Base-by-base conservation (phyloP, 768 basidiomycete species). In the Roridomyces roridus region DNA sequence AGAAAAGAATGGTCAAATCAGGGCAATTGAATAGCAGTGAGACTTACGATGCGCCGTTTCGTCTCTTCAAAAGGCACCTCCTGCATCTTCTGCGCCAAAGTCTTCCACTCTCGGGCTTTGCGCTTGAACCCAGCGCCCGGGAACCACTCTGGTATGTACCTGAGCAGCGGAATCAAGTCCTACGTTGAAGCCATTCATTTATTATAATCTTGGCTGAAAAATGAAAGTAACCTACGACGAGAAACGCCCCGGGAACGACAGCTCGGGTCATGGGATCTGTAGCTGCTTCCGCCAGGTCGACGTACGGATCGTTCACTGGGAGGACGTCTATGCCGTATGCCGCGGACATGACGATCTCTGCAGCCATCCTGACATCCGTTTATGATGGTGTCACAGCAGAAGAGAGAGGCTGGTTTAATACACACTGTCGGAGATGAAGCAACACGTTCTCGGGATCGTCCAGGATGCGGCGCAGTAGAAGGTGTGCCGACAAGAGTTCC, bases 111-210 rank as follows among this genome's bases (percentile, higher is more conserved):
- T 25, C 68, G 65, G 2, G 79, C 79, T 37, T 67, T 70, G 29
- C 67, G 69, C 57, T 81, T 71, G 65, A 80, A 82, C 26, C 73
- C 73, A 10, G 77, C 74, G 1, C 81, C 81, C 25, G 80, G 80
- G 10, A 81, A 26, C 79, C 80, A 82, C 5, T 48, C 46, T 1
- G 72, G 74, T 3, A 74, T 52, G 25, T 71, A 60, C n/a, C 58
- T 63, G 34, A 72, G 62, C 63, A 41, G 23, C 5, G 49, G 55
- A 31, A 45, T 37, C 9, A n/a, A 21, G 44, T 47, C n/a, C n/a
- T n/a, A n/a, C n/a, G n/a, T n/a, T n/a, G n/a, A n/a, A n/a, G n/a
- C n/a, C n/a, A n/a, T n/a, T n/a, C n/a, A n/a, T n/a, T n/a, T n/a
- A n/a, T n/a, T n/a, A n/a, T n/a, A n/a, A n/a, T n/a, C n/a, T n/a